A percentile compares a stretch with the other conserved stretches of the same genome.
phyloP scores from a whole-genome alignment of 1,284 basidiomycete genomes.

The Trametes versicolor region DNA sequence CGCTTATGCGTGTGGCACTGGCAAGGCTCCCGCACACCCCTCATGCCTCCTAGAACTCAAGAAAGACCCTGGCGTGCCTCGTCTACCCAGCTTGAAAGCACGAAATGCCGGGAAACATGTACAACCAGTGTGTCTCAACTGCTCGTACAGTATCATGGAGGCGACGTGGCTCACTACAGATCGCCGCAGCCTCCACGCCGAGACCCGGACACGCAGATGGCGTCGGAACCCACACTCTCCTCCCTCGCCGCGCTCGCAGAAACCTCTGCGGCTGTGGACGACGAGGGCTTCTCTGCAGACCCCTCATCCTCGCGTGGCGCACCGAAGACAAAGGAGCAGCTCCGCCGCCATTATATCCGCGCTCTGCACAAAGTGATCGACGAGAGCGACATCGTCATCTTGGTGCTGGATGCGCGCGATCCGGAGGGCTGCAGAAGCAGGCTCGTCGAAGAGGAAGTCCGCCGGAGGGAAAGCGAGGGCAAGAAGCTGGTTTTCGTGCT shows the following conservation, averaged over 20 bases:
- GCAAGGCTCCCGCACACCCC: background rate
- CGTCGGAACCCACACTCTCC: constrained; percentile 74
- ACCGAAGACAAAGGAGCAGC: constrained; percentile 70
- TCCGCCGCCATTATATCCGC: constrained; percentile 76
- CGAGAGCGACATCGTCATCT: constrained; percentile 90
- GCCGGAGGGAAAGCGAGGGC: constrained; percentile 83
- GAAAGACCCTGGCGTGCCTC: constrained; percentile 86
- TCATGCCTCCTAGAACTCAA: constrained; percentile 65
- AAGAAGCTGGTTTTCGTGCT: constrained; percentile 91
- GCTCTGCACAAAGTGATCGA: constrained; percentile 93
- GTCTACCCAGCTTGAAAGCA: constrained; percentile 74
- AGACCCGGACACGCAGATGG: constrained; percentile 74
- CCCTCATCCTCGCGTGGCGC: constrained; percentile 39
- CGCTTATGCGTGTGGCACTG: constrained; percentile 31
- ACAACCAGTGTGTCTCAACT: constrained; percentile 45
- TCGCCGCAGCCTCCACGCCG: constrained; percentile 27
- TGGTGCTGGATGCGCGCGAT: constrained; percentile 91
- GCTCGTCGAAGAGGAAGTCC: constrained; percentile 91
- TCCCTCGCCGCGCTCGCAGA: constrained; percentile 61
- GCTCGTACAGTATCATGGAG: too few species aligned
- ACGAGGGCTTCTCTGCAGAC: constrained; percentile 37
- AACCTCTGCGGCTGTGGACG: constrained; percentile 40
- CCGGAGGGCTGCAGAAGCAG: constrained; percentile 90
- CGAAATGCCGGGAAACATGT: constrained; percentile 64
- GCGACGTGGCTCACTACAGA: constrained; percentile 12